A percentile compares a stretch with the other conserved stretches of the same genome.
phyloP scores from a whole-genome alignment of 805 yeast genomes.

The Maudiozyma barnettii region DNA sequence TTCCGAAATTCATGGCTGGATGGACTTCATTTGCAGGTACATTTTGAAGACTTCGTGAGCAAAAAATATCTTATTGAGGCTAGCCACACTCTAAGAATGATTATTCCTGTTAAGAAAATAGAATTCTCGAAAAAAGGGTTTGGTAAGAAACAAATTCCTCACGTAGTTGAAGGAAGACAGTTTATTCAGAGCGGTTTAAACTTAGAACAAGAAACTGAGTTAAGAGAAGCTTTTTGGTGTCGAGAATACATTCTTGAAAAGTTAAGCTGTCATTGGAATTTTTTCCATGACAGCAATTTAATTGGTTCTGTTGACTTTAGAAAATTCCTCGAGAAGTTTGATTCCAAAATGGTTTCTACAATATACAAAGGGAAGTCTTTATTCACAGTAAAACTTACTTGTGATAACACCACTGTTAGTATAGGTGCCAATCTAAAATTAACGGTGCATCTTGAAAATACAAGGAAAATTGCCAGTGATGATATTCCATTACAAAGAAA shows the following conservation, averaged over 20 bases:
- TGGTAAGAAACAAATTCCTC: conserved; percentile 50
- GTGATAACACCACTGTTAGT: conserved; percentile 5
- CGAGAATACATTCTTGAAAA: conserved; percentile 52
- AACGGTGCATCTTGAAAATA: conserved; percentile 8
- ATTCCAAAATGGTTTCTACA: conserved; percentile 14
- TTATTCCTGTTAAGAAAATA: conserved; percentile 59
- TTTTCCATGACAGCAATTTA: conserved; percentile 8
- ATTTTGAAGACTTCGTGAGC: conserved; percentile 25
- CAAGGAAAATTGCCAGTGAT: background rate
- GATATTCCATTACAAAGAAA: conserved; percentile 1
- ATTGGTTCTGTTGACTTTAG: conserved; percentile 20
- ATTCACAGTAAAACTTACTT: conserved; percentile 10
- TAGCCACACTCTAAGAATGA: conserved; percentile 44
- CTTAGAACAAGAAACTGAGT: conserved; percentile 45
- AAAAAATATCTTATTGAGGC: conserved; percentile 30
- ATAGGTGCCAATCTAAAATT: conserved; percentile 12
- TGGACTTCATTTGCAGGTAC: conserved; percentile 32
- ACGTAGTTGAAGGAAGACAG: conserved; percentile 54
- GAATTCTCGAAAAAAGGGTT: conserved; percentile 29
- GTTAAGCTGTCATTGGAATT: conserved; percentile 58
- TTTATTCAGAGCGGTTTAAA: conserved; percentile 44
- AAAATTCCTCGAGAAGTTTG: conserved; percentile 21
- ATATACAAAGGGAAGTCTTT: conserved; percentile 16
- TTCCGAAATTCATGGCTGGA: conserved; percentile 75
- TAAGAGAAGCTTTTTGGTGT: conserved; percentile 72